A percentile compares a stretch with the other conserved stretches of the same genome.
Evolutionary conservation across 2,329 filamentous ascomycete species (phyloP).

Genomic region (Colletotrichum camelliae): DNA sequence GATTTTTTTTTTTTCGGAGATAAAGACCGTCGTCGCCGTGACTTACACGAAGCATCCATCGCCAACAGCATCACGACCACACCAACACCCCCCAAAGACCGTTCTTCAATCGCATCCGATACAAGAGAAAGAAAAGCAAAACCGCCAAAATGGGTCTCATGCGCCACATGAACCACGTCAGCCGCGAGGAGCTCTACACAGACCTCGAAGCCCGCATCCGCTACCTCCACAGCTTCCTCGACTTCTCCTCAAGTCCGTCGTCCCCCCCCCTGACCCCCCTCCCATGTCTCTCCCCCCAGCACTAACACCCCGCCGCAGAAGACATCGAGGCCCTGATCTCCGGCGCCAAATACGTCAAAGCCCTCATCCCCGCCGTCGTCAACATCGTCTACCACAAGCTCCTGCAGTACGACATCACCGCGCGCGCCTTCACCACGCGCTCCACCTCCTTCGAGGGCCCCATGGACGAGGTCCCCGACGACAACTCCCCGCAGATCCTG

Average conservation of each 20-base stretch:
- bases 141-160: conserved; percentile 13
- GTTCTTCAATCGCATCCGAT: not conserved
- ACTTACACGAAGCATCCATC: not conserved
- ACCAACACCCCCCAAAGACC: not conserved
- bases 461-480: conserved; percentile 66
- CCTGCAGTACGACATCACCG: conserved; percentile 81
- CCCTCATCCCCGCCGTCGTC: conserved; percentile 82
- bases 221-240: conserved; percentile 78
- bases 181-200: conserved; percentile 74
- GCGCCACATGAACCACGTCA: conserved; percentile 60
- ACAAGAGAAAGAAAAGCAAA: not conserved
- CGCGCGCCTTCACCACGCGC: conserved; percentile 72
- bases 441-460: conserved; percentile 71
- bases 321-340: conserved; percentile 74
- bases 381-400: conserved; percentile 87
- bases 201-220: conserved; percentile 71
- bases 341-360: conserved; percentile 78
- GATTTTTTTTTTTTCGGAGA: not conserved
- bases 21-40: not conserved
- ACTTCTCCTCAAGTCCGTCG: conserved; percentile 71
- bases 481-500: conserved; percentile 76
- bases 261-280: too few species aligned
- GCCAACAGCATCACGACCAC: not conserved
- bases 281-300: too few species aligned
- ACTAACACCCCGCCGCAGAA: conserved; percentile 45